Percentiles rank a stretch among this genome's conserved stretches.
Evolutionary conservation across 2,329 filamentous ascomycete genomes (phyloP).

Genomic region (Fusarium tuaranense): DNA sequence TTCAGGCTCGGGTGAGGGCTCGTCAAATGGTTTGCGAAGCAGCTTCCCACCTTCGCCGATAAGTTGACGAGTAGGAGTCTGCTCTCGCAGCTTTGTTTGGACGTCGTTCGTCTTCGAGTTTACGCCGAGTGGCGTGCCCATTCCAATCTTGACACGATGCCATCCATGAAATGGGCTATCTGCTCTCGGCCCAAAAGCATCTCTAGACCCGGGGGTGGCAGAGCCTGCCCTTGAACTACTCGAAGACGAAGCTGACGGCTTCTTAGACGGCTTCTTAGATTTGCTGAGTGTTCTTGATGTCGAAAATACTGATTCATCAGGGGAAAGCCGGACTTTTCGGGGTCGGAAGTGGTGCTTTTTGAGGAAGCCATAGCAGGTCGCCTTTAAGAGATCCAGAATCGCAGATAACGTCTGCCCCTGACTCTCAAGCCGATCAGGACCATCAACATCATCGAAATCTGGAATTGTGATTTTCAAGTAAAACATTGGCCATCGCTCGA

Average conservation of each 20-base stretch:
- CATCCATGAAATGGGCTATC: constrained; percentile 51
- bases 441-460: constrained; percentile 47
- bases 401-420: constrained; percentile 61
- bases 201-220: constrained; percentile 8
- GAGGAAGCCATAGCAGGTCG: constrained; percentile 80
- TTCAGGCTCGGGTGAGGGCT: constrained; percentile 39
- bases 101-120: constrained; percentile 4
- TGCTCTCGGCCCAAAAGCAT: neutral
- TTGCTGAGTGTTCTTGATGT: constrained; percentile 36
- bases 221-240: constrained; percentile 30
- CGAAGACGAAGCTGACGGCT: constrained; percentile 9
- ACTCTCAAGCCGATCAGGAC: constrained; percentile 55
- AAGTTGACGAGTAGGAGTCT: constrained; percentile 39
- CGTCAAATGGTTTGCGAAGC: constrained; percentile 59
- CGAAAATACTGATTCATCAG: constrained; percentile 41
- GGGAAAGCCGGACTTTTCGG: constrained; percentile 45
- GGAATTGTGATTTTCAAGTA: constrained; percentile 73
- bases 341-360: constrained; percentile 77
- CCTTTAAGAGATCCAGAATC: constrained; percentile 71
- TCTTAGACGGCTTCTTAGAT: constrained; percentile 30
- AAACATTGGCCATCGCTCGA: constrained; percentile 92
- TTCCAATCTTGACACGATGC: constrained; percentile 52
- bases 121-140: constrained; percentile 12
- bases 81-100: constrained; percentile 6
- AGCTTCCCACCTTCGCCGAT: constrained; percentile 57